A percentile compares a stretch with the other conserved stretches of the same genome.
phyloP scores from a whole-genome alignment of 306 rosid genomes.

The Cucumis cinereus region DNA sequence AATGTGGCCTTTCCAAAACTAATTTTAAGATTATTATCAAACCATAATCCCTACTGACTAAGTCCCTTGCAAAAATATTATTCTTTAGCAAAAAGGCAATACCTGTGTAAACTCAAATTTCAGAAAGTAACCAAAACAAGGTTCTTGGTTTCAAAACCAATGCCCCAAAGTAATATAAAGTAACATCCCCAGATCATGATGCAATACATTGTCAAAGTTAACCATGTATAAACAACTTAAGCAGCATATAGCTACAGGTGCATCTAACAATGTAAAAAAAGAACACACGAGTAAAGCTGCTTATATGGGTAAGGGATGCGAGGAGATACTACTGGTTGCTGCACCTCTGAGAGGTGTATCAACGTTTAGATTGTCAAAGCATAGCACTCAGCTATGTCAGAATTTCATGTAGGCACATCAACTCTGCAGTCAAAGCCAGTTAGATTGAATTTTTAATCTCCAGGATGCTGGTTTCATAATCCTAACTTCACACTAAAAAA shows the following conservation, averaged over 20 bases:
- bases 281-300: neutral
- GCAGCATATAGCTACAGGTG: neutral
- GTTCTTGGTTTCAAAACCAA: neutral
- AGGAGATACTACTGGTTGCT: neutral
- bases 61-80: neutral
- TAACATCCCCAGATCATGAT: neutral
- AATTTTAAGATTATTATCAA: neutral
- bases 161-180: neutral
- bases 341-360: neutral
- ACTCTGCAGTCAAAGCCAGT: neutral
- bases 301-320: neutral
- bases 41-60: neutral
- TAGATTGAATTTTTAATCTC: neutral
- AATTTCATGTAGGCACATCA: neutral
- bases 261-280: neutral
- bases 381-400: neutral
- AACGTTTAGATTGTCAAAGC: neutral
- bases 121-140: neutral
- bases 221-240: neutral
- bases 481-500: neutral
- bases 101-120: neutral
- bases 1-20: neutral
- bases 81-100: neutral
- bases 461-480: neutral
- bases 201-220: neutral